Base-by-base conservation (phyloP, 352 stramenopile species). In the Pythium guiyangense region DNA sequence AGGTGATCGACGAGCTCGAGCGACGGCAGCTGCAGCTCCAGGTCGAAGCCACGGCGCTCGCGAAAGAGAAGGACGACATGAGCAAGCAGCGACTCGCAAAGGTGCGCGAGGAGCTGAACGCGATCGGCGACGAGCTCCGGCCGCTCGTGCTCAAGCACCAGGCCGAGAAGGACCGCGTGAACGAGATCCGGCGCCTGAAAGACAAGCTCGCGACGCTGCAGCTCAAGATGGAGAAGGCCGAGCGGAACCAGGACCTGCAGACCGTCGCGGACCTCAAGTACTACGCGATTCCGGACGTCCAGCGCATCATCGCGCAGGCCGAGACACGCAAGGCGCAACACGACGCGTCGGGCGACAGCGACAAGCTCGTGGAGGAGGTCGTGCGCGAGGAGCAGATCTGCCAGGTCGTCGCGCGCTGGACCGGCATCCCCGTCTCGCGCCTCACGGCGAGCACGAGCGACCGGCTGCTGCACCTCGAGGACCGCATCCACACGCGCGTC, bases 191-290 rank as follows among this genome's bases (percentile, higher is more conserved):
- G 22, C 67, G 88, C n/a, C 71, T 96, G 3, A 94, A 94, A 46
- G 93, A 97, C 59, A 97, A 99, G 63, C 88, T 99, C 39, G 79
- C 92, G 53, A 66, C 84, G 37, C 64, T 98, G 18, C 86, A 98
- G 52, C 65, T 97, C 37, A 97, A 99, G 63, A 92, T 98, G n/a
- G 80, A 96, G 53, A 82, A 95, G 60, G 92, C 89, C 2, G 88
- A 99, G 67, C 84, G 96, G 27, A 89, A 93, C 60, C 96, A 96
- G 62, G 96, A 99, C 64, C 68, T 99, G 6, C 90, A 96, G 50
- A 92, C 83, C 18, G 97, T 97, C 34, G 94, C 96, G 2, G 94
- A 99, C 66, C 64, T 99, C 6, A 97, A 98, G 59, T 99, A 99
- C 67, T 92, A 92, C 26, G 91, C 86, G 4, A 90, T 99, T 60